A percentile compares a stretch with the other conserved stretches of the same genome.
phyloP scores from a whole-genome alignment of 2,329 filamentous ascomycete species.

The Zymoseptoria passerinii region DNA sequence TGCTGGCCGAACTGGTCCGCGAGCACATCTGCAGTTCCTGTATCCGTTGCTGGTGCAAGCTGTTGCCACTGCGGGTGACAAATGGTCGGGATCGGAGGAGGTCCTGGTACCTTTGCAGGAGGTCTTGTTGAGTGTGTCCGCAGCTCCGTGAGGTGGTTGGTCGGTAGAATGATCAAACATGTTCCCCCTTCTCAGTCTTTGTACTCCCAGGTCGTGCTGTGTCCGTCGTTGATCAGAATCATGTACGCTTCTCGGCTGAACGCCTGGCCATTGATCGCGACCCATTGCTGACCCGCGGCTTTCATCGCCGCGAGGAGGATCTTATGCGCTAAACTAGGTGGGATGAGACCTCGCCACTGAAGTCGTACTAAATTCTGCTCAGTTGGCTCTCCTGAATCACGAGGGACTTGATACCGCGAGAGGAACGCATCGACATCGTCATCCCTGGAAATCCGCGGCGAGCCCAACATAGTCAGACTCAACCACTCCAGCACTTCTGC shows the following conservation, averaged over 20 bases:
- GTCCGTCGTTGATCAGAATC: constrained; percentile 20
- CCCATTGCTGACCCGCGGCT: constrained; percentile 23
- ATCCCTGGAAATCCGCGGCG: constrained; percentile 49
- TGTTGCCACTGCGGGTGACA: constrained; percentile 51
- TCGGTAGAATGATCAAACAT: not conserved
- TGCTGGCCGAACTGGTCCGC: constrained; percentile 35
- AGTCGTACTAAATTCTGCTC: constrained; percentile 29
- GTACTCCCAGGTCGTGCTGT: constrained; percentile 29
- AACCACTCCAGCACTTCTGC: constrained; percentile 67
- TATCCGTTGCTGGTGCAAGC: constrained; percentile 69
- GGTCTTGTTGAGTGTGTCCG: constrained; percentile 28
- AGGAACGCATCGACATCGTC: constrained; percentile 62
- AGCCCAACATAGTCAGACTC: constrained; percentile 56
- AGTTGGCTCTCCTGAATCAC: constrained; percentile 1
- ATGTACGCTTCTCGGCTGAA: constrained; percentile 27
- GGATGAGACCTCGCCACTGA: constrained; percentile 38
- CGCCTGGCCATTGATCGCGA: constrained; percentile 22
- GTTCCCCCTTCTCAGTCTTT: constrained; percentile 17
- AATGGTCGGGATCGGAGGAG: constrained; percentile 51
- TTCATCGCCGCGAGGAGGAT: constrained; percentile 24
- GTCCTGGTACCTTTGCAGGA: constrained; percentile 33
- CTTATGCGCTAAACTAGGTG: constrained; percentile 27
- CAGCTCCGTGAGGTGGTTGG: not conserved
- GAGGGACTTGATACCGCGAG: constrained; percentile 56
- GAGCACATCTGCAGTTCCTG: constrained; percentile 70